Evolutionary conservation across 768 basidiomycete genomes (phyloP).

Genomic region (Leccinum arenicola): DNA sequence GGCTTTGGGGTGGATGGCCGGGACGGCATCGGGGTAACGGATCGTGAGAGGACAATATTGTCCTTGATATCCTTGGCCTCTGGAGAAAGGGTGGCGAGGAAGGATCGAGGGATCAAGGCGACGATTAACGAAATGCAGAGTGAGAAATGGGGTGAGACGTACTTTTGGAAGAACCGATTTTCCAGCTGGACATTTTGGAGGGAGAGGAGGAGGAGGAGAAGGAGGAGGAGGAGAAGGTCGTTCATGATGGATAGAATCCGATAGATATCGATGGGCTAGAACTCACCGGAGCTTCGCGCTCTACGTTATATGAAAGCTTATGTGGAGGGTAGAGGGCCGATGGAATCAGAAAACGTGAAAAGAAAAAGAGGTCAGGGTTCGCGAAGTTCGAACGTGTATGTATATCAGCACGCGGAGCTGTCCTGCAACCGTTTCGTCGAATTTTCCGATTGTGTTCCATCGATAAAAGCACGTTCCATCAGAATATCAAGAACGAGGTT

Average conservation of each 20-base stretch:
- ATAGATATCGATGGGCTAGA: not conserved
- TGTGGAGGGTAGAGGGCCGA: not conserved
- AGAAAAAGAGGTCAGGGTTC: not conserved
- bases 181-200: conserved; percentile 51
- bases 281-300: not conserved
- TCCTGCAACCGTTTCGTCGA: no score
- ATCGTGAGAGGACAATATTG: conserved; percentile 70
- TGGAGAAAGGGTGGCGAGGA: conserved; percentile 24
- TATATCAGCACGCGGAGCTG: no score
- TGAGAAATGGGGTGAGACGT: not conserved
- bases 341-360: not conserved
- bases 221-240: not conserved
- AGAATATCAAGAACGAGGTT: no score
- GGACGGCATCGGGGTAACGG: conserved; percentile 78
- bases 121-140: not conserved
- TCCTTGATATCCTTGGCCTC: conserved; percentile 71
- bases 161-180: conserved; percentile 42
- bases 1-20: conserved; percentile 77
- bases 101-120: conserved; percentile 8
- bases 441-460: no score
- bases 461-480: no score
- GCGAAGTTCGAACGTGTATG: not conserved
- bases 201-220: not conserved
- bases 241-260: not conserved
- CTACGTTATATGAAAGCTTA: no score